These are phyloP conservation scores for Picea mariana DNA, from an alignment of 83 land plant genomes.

Conservation along the genomic window DNA sequence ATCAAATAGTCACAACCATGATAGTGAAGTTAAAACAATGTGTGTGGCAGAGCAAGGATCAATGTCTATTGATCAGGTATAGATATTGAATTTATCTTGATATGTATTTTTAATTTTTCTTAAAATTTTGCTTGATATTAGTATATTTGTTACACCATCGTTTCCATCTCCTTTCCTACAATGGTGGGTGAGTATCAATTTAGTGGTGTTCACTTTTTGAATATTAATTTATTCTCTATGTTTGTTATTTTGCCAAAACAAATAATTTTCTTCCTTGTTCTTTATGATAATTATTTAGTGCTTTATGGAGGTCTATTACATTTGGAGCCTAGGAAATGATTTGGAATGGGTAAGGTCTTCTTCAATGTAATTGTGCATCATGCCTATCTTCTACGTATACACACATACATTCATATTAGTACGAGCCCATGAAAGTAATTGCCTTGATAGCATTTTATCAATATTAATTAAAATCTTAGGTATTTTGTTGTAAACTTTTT, in stretches of 20 bases:
- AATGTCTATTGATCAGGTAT: conserved; percentile 58
- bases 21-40: conserved; percentile 46
- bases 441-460: too few species aligned
- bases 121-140: too few species aligned
- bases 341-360: neutral
- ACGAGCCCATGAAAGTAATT: too few species aligned
- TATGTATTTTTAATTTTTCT: neutral
- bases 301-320: neutral
- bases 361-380: neutral
- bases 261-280: neutral
- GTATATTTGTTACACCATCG: neutral
- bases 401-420: too few species aligned
- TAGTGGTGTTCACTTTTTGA: neutral
- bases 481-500: too few species aligned
- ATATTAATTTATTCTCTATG: neutral
- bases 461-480: too few species aligned
- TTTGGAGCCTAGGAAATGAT: neutral
- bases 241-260: neutral
- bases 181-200: neutral
- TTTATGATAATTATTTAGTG: neutral
- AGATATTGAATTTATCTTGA: neutral
- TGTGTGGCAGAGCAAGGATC: conserved; percentile 37
- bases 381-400: too few species aligned
- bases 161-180: neutral
- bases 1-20: conserved; percentile 40